Evolutionary conservation across 2,329 filamentous ascomycete species (phyloP), one percentile per base, ranked within the genome.

Genomic region (Xylariaceae sp.): DNA sequence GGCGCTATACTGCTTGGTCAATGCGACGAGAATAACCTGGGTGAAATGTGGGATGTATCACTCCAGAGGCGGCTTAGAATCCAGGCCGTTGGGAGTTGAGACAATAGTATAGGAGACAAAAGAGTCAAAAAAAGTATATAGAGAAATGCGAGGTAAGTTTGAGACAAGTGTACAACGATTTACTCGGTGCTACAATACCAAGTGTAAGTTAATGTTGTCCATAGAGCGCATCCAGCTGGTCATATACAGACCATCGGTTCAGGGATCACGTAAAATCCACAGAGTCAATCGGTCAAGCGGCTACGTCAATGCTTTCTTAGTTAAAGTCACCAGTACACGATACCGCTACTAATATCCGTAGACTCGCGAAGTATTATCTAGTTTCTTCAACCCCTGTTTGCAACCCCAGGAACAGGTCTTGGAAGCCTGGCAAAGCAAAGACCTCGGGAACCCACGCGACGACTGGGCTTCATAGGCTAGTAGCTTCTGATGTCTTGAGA

Each of bases 211-310:
- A 18, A 39, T 34, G 40, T 42, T 34, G 31, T 45, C 51, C 19
- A 46, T 17, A 38, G 40, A 45, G 19, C 33, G 14, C 45, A 34
- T 34, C 34, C 36, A 43, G 45, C 46, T 54, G 56, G 52, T 57
- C 54, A 57, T 47, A 48, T 39, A 45, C 28, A 42, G 19, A 31
- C 42, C n/a, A 36, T 14, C 31, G 34, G 54, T 45, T 54, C 48
- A 48, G 42, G 50, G 45, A 56, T 68, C 66, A 66, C 22, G 7
- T 28, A 28, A 28, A 28, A 5, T 7, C 22, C 4, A 28, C 4
- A 65, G 56, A 38, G 64, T 57, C 45, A 53, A 56, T 68, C 67
- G 67, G 67, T 61, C 66, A 66, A 69, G 59, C 67, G 66, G 67
- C 63, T 65, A 60, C 60, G 54, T 51, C 43, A 50, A 51, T 45